Percentiles rank a stretch among this genome's conserved stretches.
phyloP scores from a whole-genome alignment of 1,284 basidiomycete genomes.

The Mycosarcoma mackinlayi region DNA sequence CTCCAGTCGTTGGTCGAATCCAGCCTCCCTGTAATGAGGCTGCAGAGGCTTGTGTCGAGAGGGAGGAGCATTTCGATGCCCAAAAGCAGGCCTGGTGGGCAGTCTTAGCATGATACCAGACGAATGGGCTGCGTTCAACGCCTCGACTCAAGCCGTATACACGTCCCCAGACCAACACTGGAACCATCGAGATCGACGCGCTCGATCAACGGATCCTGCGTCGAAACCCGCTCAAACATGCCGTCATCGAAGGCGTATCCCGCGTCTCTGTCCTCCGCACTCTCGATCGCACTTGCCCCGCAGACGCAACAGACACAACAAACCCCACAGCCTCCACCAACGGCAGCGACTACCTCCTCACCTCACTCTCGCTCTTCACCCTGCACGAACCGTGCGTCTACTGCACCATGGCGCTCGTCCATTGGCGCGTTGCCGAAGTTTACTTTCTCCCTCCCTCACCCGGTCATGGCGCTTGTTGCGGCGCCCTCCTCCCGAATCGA shows the following conservation, averaged over 20 bases:
- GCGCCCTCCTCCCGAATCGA: constrained; percentile 16
- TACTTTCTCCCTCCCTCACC: constrained; percentile 60
- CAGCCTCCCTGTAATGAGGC: too few species aligned
- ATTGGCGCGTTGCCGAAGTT: constrained; percentile 58
- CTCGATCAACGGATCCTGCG: constrained; percentile 48
- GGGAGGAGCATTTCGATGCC: not conserved
- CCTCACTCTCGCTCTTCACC: constrained; percentile 55
- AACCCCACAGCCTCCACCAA: constrained; percentile 22
- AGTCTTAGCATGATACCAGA: constrained; percentile 20
- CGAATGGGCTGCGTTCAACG: constrained; percentile 18
- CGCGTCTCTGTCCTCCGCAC: constrained; percentile 22
- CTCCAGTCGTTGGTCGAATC: constrained; percentile 23
- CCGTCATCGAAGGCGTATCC: constrained; percentile 31
- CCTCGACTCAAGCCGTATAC: not conserved
- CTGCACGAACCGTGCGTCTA: constrained; percentile 66
- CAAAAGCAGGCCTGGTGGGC: constrained; percentile 3
- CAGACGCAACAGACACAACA: too few species aligned
- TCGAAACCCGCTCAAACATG: constrained; percentile 63
- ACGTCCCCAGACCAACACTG: constrained; percentile 4
- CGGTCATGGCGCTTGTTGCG: constrained; percentile 60
- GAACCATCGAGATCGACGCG: constrained; percentile 51
- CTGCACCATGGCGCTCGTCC: constrained; percentile 66
- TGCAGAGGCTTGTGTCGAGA: too few species aligned
- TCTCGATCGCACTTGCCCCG: constrained; percentile 10
- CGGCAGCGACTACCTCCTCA: constrained; percentile 65